These are phyloP conservation scores for Elongisporangium undulatum DNA, from an alignment of 352 stramenopile genomes.

Conservation along the genomic window DNA sequence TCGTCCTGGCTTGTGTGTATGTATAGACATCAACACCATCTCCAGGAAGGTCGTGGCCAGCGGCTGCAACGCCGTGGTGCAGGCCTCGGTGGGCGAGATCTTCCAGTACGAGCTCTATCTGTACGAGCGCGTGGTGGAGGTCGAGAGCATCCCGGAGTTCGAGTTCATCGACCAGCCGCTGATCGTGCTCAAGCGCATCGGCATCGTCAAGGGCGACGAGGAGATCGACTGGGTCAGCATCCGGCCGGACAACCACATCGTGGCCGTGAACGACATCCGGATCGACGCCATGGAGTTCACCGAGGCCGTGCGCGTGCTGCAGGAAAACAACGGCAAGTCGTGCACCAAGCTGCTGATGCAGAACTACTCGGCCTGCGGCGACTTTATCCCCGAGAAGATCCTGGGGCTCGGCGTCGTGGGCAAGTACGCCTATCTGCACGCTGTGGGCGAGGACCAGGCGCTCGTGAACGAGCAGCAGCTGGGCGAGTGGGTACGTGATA, in stretches of 20 bases:
- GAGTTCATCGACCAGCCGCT: constrained; percentile 85
- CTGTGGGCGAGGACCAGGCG: constrained; percentile 32
- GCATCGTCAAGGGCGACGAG: constrained; percentile 61
- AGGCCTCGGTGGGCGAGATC: constrained; percentile 81
- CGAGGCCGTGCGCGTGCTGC: constrained; percentile 69
- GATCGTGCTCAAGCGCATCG: constrained; percentile 84
- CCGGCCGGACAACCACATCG: constrained; percentile 80
- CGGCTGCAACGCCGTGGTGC: constrained; percentile 79
- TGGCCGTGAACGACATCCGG: constrained; percentile 83
- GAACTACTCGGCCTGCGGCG: constrained; percentile 80
- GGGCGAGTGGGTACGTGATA: constrained; percentile 52
- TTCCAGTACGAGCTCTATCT: constrained; percentile 88
- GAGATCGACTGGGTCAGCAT: constrained; percentile 82
- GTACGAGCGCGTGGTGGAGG: constrained; percentile 85
- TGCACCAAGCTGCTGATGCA: constrained; percentile 88
- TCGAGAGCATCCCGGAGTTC: constrained; percentile 83
- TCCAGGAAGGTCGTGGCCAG: constrained; percentile 78
- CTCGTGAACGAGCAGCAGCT: constrained; percentile 40
- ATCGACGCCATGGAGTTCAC: constrained; percentile 83
- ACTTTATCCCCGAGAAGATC: constrained; percentile 88
- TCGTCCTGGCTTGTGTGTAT: too few species aligned
- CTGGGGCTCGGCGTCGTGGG: constrained; percentile 71
- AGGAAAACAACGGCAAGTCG: constrained; percentile 84
- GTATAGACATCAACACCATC: constrained; percentile 81
- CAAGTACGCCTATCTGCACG: constrained; percentile 77